Conservation (phyloP, 2,329 filamentous ascomycete species). For the Microcyclospora pomicola region DNA sequence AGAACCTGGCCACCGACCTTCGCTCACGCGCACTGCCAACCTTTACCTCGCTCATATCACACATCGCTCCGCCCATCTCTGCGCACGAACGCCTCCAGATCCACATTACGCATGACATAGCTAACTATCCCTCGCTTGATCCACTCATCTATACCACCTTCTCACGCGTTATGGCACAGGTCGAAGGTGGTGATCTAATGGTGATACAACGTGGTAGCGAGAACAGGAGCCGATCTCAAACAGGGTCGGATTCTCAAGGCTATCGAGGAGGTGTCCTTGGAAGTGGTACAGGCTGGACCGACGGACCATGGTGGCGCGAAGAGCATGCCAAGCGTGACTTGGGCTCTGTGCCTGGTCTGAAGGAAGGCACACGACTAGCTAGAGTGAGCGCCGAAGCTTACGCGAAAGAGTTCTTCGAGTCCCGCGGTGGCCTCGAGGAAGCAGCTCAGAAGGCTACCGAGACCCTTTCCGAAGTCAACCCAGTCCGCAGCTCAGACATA, state of each 20-base stretch:
- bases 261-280: conserved; percentile 34
- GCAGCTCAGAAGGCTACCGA: conserved; percentile 70
- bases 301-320: conserved; percentile 93
- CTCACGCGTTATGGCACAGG: conserved; percentile 93
- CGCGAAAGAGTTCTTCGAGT: conserved; percentile 67
- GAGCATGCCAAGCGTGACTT: conserved; percentile 51
- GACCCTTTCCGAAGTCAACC: conserved; percentile 68
- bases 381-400: conserved; percentile 82
- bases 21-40: conserved; percentile 79
- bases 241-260: conserved; percentile 42
- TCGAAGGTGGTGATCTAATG: conserved; percentile 87
- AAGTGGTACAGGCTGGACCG: conserved; percentile 58
- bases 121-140: conserved; percentile 87
- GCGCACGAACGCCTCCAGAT: conserved; percentile 95
- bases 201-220: conserved; percentile 91
- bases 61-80: conserved; percentile 87
- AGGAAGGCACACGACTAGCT: conserved; percentile 82
- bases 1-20: conserved; percentile 70
- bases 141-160: conserved; percentile 86
- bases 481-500: conserved; percentile 82
- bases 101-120: conserved; percentile 90
- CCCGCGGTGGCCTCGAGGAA: conserved; percentile 63
- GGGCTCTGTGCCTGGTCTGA: conserved; percentile 62
- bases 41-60: conserved; percentile 88
- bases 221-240: conserved; percentile 47